Conservation (phyloP, 352 stramenopile species). For the Phytophthora aleatoria region DNA sequence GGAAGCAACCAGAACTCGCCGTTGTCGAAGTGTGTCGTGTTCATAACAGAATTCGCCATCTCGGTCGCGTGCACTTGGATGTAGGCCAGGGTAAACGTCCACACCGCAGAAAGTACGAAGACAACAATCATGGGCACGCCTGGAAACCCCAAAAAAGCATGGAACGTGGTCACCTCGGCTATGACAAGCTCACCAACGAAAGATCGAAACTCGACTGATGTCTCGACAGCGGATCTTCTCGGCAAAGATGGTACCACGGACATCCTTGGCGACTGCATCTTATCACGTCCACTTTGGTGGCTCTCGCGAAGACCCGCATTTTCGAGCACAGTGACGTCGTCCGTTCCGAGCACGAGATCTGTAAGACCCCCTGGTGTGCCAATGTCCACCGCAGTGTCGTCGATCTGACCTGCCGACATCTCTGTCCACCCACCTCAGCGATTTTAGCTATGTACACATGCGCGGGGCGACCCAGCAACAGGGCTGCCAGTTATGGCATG, state of each 20-base stretch:
- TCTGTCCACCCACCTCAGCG: not conserved
- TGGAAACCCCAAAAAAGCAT: slow-evolving; percentile 43
- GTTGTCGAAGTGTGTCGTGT: slow-evolving; percentile 44
- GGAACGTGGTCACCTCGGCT: slow-evolving; percentile 24
- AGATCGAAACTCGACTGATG: slow-evolving; percentile 2
- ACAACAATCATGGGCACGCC: slow-evolving; percentile 47
- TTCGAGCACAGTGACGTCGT: slow-evolving; percentile 16
- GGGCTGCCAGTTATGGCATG: no score
- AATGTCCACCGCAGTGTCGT: not conserved
- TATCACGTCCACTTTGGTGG: not conserved
- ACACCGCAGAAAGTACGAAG: slow-evolving; percentile 40
- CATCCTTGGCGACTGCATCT: not conserved
- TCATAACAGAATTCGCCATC: slow-evolving; percentile 49
- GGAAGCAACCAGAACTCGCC: slow-evolving; percentile 57
- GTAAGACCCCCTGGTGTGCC: not conserved
- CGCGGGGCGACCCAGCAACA: no score
- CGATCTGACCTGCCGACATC: not conserved
- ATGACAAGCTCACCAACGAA: slow-evolving; percentile 18
- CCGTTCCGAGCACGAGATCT: slow-evolving; percentile 20
- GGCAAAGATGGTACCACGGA: not conserved
- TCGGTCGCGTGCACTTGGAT: slow-evolving; percentile 45
- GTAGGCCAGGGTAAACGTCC: slow-evolving; percentile 41
- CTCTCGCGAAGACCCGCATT: not conserved
- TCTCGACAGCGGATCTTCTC: not conserved
- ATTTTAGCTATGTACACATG: not conserved